Conservation (phyloP, 2,329 filamentous ascomycete species). For the Neobulgaria alba region DNA sequence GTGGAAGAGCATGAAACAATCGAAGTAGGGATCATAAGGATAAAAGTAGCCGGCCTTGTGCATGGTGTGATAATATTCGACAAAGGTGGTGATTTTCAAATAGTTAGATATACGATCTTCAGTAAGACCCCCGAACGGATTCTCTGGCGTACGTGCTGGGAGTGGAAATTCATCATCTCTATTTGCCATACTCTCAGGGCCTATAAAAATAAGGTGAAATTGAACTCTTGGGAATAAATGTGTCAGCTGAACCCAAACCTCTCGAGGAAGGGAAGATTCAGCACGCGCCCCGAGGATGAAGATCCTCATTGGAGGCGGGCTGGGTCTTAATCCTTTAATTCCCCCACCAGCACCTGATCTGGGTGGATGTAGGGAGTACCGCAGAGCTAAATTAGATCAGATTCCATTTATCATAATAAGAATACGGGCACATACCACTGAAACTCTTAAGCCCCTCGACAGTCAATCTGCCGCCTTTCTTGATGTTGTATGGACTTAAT, state of each 20-base stretch:
- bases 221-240: slow-evolving; percentile 89
- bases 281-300: slow-evolving; percentile 93
- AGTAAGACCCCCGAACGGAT: slow-evolving; percentile 89
- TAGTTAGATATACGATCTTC: slow-evolving; percentile 83
- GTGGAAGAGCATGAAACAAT: slow-evolving; percentile 95
- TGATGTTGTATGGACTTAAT: slow-evolving; percentile 82
- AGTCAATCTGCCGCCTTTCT: slow-evolving; percentile 66
- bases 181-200: slow-evolving; percentile 91
- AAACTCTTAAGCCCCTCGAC: slow-evolving; percentile 88
- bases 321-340: slow-evolving; percentile 72
- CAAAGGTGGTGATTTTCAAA: slow-evolving; percentile 95
- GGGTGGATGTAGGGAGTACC: slow-evolving; percentile 89
- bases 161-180: slow-evolving; percentile 89
- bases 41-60: slow-evolving; percentile 86
- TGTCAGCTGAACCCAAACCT: slow-evolving; percentile 90
- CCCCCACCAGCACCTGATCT: slow-evolving; percentile 63
- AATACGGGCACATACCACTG: slow-evolving; percentile 54
- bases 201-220: slow-evolving; percentile 89
- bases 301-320: slow-evolving; percentile 79
- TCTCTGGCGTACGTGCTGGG: slow-evolving; percentile 71
- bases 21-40: slow-evolving; percentile 96
- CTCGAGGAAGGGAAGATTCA: slow-evolving; percentile 90
- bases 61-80: slow-evolving; percentile 96
- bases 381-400: slow-evolving; percentile 53
- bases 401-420: background rate